phyloP scores from a whole-genome alignment of 495 filamentous ascomycete species.

The Neurospora sp. region DNA sequence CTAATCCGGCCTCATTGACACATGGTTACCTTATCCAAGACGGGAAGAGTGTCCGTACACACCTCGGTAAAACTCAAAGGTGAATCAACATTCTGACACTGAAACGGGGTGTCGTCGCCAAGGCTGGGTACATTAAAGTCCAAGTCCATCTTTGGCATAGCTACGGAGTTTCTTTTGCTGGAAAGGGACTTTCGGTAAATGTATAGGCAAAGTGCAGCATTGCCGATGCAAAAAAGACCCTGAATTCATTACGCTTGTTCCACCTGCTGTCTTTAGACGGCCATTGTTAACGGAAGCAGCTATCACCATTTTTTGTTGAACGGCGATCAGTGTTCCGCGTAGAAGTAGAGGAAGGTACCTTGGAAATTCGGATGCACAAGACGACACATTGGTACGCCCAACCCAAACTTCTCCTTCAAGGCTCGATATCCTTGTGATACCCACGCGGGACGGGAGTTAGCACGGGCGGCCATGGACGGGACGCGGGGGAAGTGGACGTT shows the following conservation, averaged over 20 bases:
- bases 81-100: not conserved
- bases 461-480: not conserved
- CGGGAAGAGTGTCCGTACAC: not conserved
- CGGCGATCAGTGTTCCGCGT: not conserved
- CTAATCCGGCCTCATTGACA: not conserved
- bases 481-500: not conserved
- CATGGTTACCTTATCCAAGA: not conserved
- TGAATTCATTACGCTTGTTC: not conserved
- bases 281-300: not conserved
- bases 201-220: not conserved
- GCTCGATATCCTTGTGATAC: not conserved
- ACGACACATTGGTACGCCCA: not conserved
- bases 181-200: not conserved
- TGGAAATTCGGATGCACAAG: not conserved
- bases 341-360: not conserved
- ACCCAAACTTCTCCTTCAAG: not conserved
- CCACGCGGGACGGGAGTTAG: not conserved
- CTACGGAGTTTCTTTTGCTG: not conserved
- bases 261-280: not conserved
- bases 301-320: not conserved
- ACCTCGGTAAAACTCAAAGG: not conserved
- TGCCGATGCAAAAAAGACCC: not conserved
- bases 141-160: not conserved
- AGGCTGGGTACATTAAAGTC: not conserved
- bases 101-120: not conserved